Evolutionary conservation across 495 filamentous ascomycete genomes (phyloP).

Genomic region (Penicillium pancosmium): DNA sequence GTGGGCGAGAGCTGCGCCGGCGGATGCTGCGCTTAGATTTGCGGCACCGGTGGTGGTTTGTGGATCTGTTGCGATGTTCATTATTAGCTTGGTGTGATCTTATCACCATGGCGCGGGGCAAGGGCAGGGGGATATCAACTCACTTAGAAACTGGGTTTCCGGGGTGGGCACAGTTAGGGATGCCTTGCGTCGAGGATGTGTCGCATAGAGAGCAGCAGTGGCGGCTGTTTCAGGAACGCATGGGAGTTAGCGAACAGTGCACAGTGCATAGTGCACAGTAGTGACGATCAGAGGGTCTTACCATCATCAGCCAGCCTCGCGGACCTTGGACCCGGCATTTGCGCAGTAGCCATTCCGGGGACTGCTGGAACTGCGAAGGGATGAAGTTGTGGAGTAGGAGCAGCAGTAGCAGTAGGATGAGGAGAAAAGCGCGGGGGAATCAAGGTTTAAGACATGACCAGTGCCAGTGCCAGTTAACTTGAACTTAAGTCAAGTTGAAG

Average conservation of each 20-base stretch:
- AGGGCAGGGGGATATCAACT: constrained; percentile 17
- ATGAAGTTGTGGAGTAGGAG: constrained; percentile 1
- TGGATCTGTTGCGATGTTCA: constrained; percentile 60
- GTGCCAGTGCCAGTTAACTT: too few species aligned
- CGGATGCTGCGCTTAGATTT: constrained; percentile 70
- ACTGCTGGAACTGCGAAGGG: not conserved
- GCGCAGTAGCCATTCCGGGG: constrained; percentile 36
- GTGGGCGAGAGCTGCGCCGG: constrained; percentile 75
- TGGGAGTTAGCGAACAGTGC: not conserved
- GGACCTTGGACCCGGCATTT: constrained; percentile 34
- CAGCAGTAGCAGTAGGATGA: not conserved
- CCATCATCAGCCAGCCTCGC: constrained; percentile 46
- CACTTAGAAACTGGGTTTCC: constrained; percentile 30
- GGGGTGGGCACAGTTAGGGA: constrained; percentile 19
- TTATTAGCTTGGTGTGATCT: not conserved
- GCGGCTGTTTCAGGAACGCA: constrained; percentile 43
- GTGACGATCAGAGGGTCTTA: constrained; percentile 21
- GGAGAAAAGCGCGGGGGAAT: not conserved
- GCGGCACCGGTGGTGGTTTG: constrained; percentile 65
- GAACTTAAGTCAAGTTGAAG: not conserved
- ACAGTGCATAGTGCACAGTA: not conserved
- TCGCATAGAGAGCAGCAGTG: constrained; percentile 56
- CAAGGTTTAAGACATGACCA: too few species aligned
- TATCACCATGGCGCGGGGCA: not conserved
- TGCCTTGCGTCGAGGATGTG: constrained; percentile 44